These are phyloP conservation scores for Solanum ossicruentum DNA, from an alignment of 257 asterid species.

Conservation along the genomic window DNA sequence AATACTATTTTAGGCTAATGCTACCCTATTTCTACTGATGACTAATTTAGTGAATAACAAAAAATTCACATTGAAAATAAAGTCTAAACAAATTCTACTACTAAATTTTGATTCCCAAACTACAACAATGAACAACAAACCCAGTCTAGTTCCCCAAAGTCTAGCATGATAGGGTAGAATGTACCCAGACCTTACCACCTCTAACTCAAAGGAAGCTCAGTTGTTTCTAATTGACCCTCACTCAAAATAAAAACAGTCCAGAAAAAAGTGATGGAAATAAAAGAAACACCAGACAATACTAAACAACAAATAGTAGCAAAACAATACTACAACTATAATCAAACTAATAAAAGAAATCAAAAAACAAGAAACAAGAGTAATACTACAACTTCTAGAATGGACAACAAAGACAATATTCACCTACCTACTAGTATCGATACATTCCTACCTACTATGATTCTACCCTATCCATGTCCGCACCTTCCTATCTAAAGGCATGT, in stretches of 20 bases:
- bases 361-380: not conserved
- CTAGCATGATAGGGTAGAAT: not conserved
- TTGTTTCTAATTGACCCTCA: not conserved
- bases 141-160: not conserved
- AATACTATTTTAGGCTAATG: not conserved
- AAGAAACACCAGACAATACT: not conserved
- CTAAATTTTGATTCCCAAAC: not conserved
- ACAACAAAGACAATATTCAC: not conserved
- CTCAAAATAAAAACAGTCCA: not conserved
- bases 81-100: not conserved
- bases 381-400: not conserved
- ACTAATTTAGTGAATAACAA: not conserved
- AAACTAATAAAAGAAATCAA: not conserved
- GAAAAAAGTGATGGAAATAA: not conserved
- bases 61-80: not conserved
- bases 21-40: not conserved
- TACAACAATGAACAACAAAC: not conserved
- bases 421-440: not conserved
- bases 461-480: not conserved
- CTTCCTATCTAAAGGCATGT: not conserved
- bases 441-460: not conserved
- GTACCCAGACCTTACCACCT: not conserved
- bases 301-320: not conserved
- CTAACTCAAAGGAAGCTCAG: not conserved
- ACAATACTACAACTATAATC: not conserved